Percentiles rank a stretch among this genome's conserved stretches.
These are phyloP conservation scores for Saturnispora dispora DNA, from an alignment of 805 yeast genomes.

Conservation along the genomic window DNA sequence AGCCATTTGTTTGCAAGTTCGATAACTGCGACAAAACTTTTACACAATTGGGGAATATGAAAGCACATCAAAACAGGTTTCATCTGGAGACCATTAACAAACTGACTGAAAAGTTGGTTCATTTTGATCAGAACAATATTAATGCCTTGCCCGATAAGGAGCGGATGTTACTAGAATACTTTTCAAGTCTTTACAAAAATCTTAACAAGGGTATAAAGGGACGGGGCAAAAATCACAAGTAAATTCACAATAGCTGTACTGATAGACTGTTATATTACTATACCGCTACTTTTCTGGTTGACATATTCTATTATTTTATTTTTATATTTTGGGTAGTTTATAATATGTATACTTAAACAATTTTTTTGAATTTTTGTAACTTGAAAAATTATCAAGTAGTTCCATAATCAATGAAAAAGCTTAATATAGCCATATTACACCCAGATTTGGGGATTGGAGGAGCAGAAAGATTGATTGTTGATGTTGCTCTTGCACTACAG, in stretches of 20 bases:
- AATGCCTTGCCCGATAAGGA: conserved; percentile 49
- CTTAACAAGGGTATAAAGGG: conserved; percentile 89
- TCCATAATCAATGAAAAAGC: not conserved
- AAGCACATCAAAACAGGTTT: conserved; percentile 88
- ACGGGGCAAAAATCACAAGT: conserved; percentile 47
- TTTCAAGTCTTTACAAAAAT: conserved; percentile 75
- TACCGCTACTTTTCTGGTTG: not conserved
- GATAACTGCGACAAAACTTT: conserved; percentile 79
- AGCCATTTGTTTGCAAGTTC: conserved; percentile 72
- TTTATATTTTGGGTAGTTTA: not conserved
- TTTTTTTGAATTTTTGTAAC: not conserved
- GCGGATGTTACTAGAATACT: conserved; percentile 61
- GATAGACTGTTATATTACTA: not conserved
- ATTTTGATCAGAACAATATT: conserved; percentile 37
- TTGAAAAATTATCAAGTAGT: not conserved
- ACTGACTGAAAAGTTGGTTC: conserved; percentile 60
- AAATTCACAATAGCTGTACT: not conserved
- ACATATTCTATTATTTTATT: not conserved
- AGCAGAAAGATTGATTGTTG: conserved; percentile 95
- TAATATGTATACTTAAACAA: not conserved
- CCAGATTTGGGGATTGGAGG: conserved; percentile 98
- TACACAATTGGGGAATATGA: conserved; percentile 87
- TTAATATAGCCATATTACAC: conserved; percentile 69
- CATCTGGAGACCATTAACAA: conserved; percentile 63
- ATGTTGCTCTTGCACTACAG: conserved; percentile 85